A percentile compares a stretch with the other conserved stretches of the same genome.
phyloP scores from a whole-genome alignment of 2,329 filamentous ascomycete genomes.

The Metarhizium guizhouense region DNA sequence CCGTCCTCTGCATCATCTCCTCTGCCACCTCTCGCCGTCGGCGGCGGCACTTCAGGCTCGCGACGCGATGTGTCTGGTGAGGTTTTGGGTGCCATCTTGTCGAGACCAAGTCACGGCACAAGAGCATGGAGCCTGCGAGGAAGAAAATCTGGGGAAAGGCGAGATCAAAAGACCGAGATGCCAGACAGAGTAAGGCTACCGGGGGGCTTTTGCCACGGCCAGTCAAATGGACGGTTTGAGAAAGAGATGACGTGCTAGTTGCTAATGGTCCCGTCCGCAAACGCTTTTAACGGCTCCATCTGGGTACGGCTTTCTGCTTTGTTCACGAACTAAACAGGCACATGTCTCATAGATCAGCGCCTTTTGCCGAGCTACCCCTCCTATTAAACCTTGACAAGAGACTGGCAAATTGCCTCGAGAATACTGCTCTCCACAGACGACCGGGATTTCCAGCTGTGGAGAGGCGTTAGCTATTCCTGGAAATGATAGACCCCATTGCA shows the following conservation, averaged over 20 bases:
- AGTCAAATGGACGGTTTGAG: not conserved
- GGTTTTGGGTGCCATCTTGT: not conserved
- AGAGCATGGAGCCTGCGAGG: not conserved
- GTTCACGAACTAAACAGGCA: not conserved
- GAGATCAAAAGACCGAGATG: not conserved
- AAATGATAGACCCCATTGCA: not conserved
- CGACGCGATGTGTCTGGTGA: not conserved
- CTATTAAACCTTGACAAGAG: not conserved
- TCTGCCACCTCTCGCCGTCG: not conserved
- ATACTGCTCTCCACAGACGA: not conserved
- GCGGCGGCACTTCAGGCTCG: not conserved
- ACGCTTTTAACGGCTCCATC: not conserved
- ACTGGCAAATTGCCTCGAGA: not conserved
- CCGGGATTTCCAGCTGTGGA: not conserved
- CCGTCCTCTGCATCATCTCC: not conserved
- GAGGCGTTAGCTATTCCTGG: not conserved
- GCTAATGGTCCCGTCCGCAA: not conserved
- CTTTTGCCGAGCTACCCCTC: conserved; percentile 1
- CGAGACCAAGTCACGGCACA: not conserved
- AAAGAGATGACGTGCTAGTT: not conserved
- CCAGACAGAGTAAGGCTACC: no score
- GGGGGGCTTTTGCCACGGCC: no score
- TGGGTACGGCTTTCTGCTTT: not conserved
- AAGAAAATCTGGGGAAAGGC: not conserved
- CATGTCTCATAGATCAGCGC: not conserved